Percentiles rank a stretch among this genome's conserved stretches.
phyloP scores from a whole-genome alignment of 2,329 filamentous ascomycete species.

The Talaromyces sp. region DNA sequence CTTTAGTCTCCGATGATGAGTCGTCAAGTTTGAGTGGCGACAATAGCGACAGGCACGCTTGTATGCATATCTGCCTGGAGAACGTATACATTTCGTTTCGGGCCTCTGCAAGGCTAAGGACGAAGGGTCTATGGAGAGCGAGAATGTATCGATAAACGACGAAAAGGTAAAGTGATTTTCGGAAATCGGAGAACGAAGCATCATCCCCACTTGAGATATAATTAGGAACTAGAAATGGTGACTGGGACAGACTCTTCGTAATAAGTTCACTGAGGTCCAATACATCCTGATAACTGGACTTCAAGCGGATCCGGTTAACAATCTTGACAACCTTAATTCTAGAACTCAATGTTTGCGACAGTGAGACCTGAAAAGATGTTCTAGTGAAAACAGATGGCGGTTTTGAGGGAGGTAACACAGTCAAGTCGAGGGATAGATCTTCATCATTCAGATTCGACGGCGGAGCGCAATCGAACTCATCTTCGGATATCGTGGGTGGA shows the following conservation, averaged over 20 bases:
- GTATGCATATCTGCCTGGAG: neutral
- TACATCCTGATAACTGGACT: neutral
- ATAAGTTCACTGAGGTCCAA: conserved; percentile 1
- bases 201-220: neutral
- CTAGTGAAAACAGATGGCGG: neutral
- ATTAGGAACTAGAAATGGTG: neutral
- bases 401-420: neutral
- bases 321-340: neutral
- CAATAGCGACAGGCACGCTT: conserved; percentile 1
- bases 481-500: neutral
- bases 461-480: conserved; percentile 5
- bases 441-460: conserved; percentile 12
- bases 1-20: neutral
- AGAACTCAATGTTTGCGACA: neutral
- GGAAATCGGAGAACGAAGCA: neutral
- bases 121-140: conserved; percentile 6
- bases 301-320: neutral
- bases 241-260: neutral
- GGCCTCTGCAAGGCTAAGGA: conserved; percentile 4
- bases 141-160: conserved; percentile 7
- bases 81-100: neutral
- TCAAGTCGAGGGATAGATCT: neutral
- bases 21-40: neutral
- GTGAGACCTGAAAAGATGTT: neutral
- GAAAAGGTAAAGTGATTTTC: conserved; percentile 3